Conservation (phyloP, 2,329 filamentous ascomycete species). For the Davidsoniella australis region DNA sequence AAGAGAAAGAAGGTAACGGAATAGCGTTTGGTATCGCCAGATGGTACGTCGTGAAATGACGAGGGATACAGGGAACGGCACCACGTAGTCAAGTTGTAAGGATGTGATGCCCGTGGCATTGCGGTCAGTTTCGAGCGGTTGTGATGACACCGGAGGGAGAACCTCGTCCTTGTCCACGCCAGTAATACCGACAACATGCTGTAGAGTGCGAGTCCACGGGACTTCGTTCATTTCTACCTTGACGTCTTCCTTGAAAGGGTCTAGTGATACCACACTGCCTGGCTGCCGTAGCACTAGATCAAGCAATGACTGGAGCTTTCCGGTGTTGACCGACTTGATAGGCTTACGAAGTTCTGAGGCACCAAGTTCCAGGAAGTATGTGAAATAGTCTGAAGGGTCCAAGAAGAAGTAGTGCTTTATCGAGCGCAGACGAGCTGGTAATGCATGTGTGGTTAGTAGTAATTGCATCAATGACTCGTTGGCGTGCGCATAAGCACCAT, state of each 20-base stretch:
- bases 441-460: constrained; percentile 77
- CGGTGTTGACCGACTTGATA: constrained; percentile 73
- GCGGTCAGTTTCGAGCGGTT: constrained; percentile 61
- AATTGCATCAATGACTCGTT: constrained; percentile 86
- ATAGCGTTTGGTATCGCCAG: constrained; percentile 90
- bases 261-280: constrained; percentile 79
- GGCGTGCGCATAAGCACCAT: constrained; percentile 82
- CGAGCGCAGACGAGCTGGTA: constrained; percentile 72
- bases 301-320: constrained; percentile 87
- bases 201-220: constrained; percentile 80
- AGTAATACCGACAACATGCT: constrained; percentile 91
- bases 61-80: constrained; percentile 87
- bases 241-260: constrained; percentile 96
- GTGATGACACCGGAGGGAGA: constrained; percentile 53
- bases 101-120: constrained; percentile 83
- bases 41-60: constrained; percentile 93
- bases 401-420: constrained; percentile 99
- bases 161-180: constrained; percentile 83
- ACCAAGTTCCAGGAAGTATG: constrained; percentile 87
- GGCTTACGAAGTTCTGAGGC: constrained; percentile 80
- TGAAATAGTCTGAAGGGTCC: constrained; percentile 93
- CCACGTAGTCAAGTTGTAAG: constrained; percentile 80
- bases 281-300: constrained; percentile 93
- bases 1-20: constrained; percentile 80
- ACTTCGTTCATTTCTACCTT: constrained; percentile 95